phyloP scores from a whole-genome alignment of 768 basidiomycete species.

The Termitomyces sp. region DNA sequence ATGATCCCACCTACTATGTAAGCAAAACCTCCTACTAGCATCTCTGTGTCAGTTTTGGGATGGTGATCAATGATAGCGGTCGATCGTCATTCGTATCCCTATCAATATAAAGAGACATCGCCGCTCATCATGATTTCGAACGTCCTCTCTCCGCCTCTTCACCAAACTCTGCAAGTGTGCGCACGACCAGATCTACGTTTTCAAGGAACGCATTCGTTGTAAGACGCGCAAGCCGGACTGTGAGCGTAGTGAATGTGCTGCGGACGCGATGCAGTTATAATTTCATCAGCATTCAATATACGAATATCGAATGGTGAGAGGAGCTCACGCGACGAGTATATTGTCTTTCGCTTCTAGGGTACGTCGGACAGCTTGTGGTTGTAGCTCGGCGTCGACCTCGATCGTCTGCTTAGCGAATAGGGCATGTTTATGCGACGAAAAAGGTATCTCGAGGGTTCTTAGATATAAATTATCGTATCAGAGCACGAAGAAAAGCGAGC shows the following conservation, averaged over 20 bases:
- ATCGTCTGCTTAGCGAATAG: constrained; percentile 78
- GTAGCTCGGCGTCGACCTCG: constrained; percentile 83
- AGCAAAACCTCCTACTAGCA: too few relatives aligned
- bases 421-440: constrained; percentile 71
- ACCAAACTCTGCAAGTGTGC: constrained; percentile 79
- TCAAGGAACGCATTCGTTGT: constrained; percentile 86
- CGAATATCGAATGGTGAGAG: constrained; percentile 4
- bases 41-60: neutral
- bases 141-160: constrained; percentile 48
- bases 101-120: neutral
- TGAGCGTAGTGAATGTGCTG: constrained; percentile 75
- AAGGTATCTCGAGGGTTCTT: constrained; percentile 74
- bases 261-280: neutral
- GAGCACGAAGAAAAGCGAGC: neutral
- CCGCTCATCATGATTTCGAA: neutral
- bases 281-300: neutral
- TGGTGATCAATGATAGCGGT: too few relatives aligned
- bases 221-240: constrained; percentile 81
- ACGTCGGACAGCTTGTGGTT: constrained; percentile 76
- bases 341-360: constrained; percentile 64
- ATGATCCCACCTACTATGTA: too few relatives aligned
- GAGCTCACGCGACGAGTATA: constrained; percentile 71
- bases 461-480: neutral
- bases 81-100: neutral
- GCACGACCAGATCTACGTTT: constrained; percentile 81